phyloP scores from a whole-genome alignment of 2,329 filamentous ascomycete genomes.

The Fusarium mundagurra region DNA sequence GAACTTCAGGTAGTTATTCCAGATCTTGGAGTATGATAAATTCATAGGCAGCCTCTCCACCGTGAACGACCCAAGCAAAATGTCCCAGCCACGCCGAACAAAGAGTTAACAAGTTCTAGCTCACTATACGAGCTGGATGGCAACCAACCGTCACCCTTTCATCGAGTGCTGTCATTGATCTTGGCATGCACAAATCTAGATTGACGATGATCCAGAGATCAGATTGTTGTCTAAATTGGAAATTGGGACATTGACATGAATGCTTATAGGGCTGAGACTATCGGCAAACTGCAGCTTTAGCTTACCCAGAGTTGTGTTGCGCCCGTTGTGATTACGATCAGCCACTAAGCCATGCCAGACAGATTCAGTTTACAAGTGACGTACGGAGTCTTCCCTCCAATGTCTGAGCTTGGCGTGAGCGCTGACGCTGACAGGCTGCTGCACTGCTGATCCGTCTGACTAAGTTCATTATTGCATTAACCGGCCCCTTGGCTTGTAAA shows the following conservation, averaged over 20 bases:
- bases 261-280: background rate
- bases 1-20: rapidly evolving
- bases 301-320: background rate
- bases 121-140: rapidly evolving
- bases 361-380: rapidly evolving
- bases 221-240: background rate
- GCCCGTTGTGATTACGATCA: rapidly evolving
- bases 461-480: background rate
- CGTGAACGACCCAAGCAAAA: rapidly evolving
- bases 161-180: background rate
- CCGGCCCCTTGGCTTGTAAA: background rate
- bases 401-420: no score
- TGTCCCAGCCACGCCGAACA: rapidly evolving
- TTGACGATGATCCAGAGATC: rapidly evolving
- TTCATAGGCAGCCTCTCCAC: no score
- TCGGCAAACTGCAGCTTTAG: background rate
- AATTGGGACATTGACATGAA: background rate
- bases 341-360: background rate
- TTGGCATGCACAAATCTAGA: background rate
- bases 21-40: background rate
- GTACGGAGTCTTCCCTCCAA: rapidly evolving
- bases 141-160: rapidly evolving
- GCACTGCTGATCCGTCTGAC: rapidly evolving
- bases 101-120: background rate
- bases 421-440: background rate